Evolutionary conservation across 1,284 basidiomycete species (phyloP).

Genomic region (Ustilago crameri): DNA sequence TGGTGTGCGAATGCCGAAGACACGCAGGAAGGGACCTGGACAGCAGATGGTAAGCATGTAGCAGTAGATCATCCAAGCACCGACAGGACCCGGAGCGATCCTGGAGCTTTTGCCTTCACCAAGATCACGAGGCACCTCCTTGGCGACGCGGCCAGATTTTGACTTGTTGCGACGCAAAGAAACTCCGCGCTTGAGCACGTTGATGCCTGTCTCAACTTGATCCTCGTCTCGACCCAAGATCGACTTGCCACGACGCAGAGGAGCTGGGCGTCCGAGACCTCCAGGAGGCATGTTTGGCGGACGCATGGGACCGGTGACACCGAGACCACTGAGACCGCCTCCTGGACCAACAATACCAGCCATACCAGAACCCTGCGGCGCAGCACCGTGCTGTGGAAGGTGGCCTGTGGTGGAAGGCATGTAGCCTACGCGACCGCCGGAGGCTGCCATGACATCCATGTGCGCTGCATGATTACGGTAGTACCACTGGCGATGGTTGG

Average conservation of each 20-base stretch:
- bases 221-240: conserved; percentile 67
- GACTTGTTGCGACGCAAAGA: conserved; percentile 59
- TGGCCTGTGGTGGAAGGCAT: conserved; percentile 67
- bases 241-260: conserved; percentile 65
- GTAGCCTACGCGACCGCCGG: conserved; percentile 57
- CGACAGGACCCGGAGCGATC: conserved; percentile 78
- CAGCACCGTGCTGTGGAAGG: conserved; percentile 66
- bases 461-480: conserved; percentile 90
- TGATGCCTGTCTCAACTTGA: conserved; percentile 66
- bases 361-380: conserved; percentile 52
- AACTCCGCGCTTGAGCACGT: conserved; percentile 66
- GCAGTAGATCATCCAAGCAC: conserved; percentile 96
- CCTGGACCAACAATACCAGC: conserved; percentile 61
- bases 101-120: conserved; percentile 48
- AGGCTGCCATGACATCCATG: conserved; percentile 70
- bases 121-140: conserved; percentile 55
- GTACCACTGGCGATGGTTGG: conserved; percentile 92
- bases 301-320: conserved; percentile 51
- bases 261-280: conserved; percentile 54
- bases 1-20: conserved; percentile 83
- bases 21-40: conserved; percentile 73
- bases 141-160: conserved; percentile 40
- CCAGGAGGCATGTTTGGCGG: conserved; percentile 54
- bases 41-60: conserved; percentile 85
- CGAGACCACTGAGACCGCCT: conserved; percentile 66